A percentile compares a stretch with the other conserved stretches of the same genome.
Evolutionary conservation across 2,329 filamentous ascomycete genomes (phyloP).

Genomic region (Ceratocystis alfenasii): DNA sequence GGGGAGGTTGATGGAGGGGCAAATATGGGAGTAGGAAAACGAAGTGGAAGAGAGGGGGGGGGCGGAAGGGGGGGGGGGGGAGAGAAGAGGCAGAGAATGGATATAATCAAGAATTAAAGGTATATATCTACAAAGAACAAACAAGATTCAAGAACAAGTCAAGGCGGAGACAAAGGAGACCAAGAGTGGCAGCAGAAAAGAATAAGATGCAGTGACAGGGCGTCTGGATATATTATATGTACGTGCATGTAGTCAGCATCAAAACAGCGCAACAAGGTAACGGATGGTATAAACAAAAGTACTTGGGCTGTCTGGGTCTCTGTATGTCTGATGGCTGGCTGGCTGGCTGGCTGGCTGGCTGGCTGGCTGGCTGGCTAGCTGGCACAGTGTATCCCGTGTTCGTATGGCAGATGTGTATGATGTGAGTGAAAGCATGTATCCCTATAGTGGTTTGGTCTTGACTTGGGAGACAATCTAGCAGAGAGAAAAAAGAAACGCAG

Average conservation of each 20-base stretch:
- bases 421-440: not conserved
- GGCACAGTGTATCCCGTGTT: slow-evolving; percentile 4
- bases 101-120: slow-evolving; percentile 1
- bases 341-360: no score
- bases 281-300: not conserved
- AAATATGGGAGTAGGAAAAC: not conserved
- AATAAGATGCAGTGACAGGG: not conserved
- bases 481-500: not conserved
- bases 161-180: not conserved
- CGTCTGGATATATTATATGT: not conserved
- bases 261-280: not conserved
- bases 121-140: slow-evolving; percentile 3
- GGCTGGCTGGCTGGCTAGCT: not conserved
- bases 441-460: not conserved
- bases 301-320: not conserved
- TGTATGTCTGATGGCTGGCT: no score
- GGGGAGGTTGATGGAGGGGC: no score
- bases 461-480: not conserved
- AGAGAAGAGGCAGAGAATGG: not conserved
- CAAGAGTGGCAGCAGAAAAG: not conserved
- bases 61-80: not conserved
- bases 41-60: not conserved
- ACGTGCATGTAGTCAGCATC: not conserved
- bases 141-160: not conserved
- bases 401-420: not conserved